Base-by-base conservation (phyloP, 1,139 yeast species). In the Kodamaea derodonti region DNA sequence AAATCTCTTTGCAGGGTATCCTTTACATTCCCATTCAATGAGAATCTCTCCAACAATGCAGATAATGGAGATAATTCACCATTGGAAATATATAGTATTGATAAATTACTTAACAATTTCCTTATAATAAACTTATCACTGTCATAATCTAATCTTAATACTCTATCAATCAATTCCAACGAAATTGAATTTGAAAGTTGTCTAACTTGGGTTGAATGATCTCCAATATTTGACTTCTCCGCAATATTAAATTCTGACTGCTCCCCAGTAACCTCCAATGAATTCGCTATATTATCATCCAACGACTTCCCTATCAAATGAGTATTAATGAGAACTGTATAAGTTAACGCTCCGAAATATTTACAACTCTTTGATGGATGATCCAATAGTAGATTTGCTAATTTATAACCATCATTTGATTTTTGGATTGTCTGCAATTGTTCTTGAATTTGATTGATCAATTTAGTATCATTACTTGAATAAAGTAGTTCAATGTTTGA, bases 271-370 rank as follows among this genome's bases (percentile, higher is more conserved):
- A 30, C 27, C 13, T 17, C 29, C 4, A 32, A 30, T n/a, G n/a
- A n/a, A n/a, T n/a, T n/a, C n/a, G n/a, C n/a, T n/a, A n/a, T n/a
- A 9, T 35, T 23, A 8, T 30, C n/a, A 3, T 28, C 24, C 2
- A 27, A 13, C 3, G 27, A n/a, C 25, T 12, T 8, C 24, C 34
- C 8, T 12, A 36, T 22, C 15, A 12, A 25, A 38, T 36, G 54
- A 31, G 66, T 71, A 31, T 78, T 59, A 33, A 78, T 75, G 20
- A 79, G 79, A 7, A 69, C 74, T 0, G 87, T 72, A 36, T 76
- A 75, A 0, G 90, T 81, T 38, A 82, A 60, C 0, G 90, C 90
- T 1, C 92, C 92, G 50, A 83, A 82, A 53, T 78, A 84, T 46
- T 73, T 71, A 36, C 81, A 78, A 46, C 76, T 75, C 25, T 62